Evolutionary conservation across 1,284 basidiomycete genomes (phyloP), one percentile per base, ranked within the genome.

Genomic region (Caloboletus inedulis): DNA sequence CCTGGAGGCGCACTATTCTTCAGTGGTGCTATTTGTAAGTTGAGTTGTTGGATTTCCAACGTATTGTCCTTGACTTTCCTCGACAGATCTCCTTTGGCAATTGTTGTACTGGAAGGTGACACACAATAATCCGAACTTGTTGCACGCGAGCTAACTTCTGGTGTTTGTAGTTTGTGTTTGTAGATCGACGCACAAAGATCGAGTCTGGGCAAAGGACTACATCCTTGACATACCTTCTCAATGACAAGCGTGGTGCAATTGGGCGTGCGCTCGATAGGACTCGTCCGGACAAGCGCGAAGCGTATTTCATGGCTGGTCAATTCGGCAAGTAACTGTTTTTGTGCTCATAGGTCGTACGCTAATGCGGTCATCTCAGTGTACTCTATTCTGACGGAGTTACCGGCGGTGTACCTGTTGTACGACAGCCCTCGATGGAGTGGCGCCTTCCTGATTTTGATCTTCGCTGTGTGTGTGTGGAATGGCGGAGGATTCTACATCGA

Each of bases 401-500:
- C 94, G 0, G 87, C 92, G 2, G 81, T 92, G 3, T 87, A 88
- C 61, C 55, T 95, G 44, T 76, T 96, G 27, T 94, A 92, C 60
- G 81, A 89, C 62, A 91, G 82, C 62, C 69, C 85, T 1, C 74
- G 77, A 43, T 91, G 87, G 77, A 91, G 89, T 56, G 84, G 81
- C 14, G 69, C 80, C 2, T 95, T 93, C 73, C 73, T 97, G 21
- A 74, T 93, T 37, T 58, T 81, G 53, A 87, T 95, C 43, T 91
- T 96, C 63, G 74, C 79, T 30, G 89, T 92, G 40, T 87, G 85
- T 56, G 88, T 88, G 1, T 92, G 91, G 90, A 92, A 92, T 62
- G 90, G 82, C 47, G 91, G 80, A 55, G 89, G 82, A 9, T 92
- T 84, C 76, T 96, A 96, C 69, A 94, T 97, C 55, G 94, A 98